Evolutionary conservation across 495 filamentous ascomycete species (phyloP), one percentile per base, ranked within the genome.

Genomic region (Penicillium goetzii): DNA sequence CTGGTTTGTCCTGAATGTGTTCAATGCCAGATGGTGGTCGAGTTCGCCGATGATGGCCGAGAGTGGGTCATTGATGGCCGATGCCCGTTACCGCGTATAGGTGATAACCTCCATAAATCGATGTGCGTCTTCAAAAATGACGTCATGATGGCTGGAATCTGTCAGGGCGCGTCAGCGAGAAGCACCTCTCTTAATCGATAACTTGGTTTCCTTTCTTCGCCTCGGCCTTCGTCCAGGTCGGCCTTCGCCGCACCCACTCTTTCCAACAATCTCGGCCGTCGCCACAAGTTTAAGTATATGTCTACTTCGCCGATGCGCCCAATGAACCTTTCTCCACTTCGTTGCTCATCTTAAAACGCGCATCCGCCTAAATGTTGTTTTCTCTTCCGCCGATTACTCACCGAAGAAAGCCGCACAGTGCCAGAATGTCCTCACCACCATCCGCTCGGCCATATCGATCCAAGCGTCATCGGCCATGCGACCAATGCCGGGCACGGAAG

Each of bases 401-500:
- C n/a, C 10, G n/a, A 43, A 43, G 40, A 43, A 23, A 49, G 40
- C 28, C 30, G 49, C 14, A 50, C 7, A 21, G 23, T 26, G 26
- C 32, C 10, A 40, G 21, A n/a, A 65, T 63, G 62, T 61, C 60
- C 17, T 63, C 56, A 15, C 62, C 65, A n/a, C 15, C 50, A n/a
- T 65, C 67, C 25, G 61, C 66, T 59, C 74, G 76, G 38, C 76
- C 74, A 17, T 78, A 78, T 61, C 72, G 74, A 50, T 78, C 76
- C 56, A 78, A 78, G 61, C 68, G 71, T 21, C 71, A 78, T 49
- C 70, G 74, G 30, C 76, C 76, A 8, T 78, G 76, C 52, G 76
- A 76, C 62, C 69, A 74, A 69, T 76, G 76, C 65, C 74, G 76
- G 14, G 65, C 70, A 30, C 67, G 74, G 38, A 78, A 78, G 58